Percentiles rank a stretch among this genome's conserved stretches.
These are phyloP conservation scores for Coemansia sp. DNA, from an alignment of 192 early-diverging fungal genomes.

Conservation along the genomic window DNA sequence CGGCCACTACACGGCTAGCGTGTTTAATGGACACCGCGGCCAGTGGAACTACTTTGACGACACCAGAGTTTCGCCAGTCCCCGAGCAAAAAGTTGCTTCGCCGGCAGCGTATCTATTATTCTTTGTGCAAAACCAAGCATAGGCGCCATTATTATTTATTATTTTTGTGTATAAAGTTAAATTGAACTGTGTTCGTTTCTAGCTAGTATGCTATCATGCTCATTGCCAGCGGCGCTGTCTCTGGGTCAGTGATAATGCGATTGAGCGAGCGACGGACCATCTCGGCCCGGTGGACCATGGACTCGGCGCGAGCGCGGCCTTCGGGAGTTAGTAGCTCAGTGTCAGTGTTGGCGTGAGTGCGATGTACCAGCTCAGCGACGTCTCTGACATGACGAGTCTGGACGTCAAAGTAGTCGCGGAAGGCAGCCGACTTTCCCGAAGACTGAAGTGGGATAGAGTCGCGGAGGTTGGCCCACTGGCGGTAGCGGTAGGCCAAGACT, in stretches of 20 bases:
- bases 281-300: constrained; percentile 32
- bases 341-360: constrained; percentile 64
- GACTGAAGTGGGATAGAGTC: constrained; percentile 83
- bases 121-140: constrained; percentile 31
- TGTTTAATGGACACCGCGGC: constrained; percentile 60
- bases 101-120: constrained; percentile 53
- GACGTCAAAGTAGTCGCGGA: constrained; percentile 66
- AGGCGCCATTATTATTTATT: not conserved
- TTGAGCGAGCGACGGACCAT: constrained; percentile 39
- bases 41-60: constrained; percentile 91
- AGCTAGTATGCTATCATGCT: constrained; percentile 45
- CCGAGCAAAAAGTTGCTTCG: constrained; percentile 36
- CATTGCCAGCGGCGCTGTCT: constrained; percentile 21
- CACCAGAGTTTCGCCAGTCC: constrained; percentile 59
- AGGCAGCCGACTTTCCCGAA: constrained; percentile 66
- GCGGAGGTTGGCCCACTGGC: constrained; percentile 90
- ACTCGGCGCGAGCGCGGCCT: constrained; percentile 20
- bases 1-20: constrained; percentile 79
- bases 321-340: constrained; percentile 25
- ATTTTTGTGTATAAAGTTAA: constrained; percentile 2
- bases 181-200: not conserved
- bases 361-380: constrained; percentile 56
- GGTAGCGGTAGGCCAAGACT: constrained; percentile 79
- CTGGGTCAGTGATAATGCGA: constrained; percentile 27
- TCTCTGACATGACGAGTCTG: constrained; percentile 62